Base-by-base conservation (phyloP, 768 basidiomycete species). In the Kwoniella pini region DNA sequence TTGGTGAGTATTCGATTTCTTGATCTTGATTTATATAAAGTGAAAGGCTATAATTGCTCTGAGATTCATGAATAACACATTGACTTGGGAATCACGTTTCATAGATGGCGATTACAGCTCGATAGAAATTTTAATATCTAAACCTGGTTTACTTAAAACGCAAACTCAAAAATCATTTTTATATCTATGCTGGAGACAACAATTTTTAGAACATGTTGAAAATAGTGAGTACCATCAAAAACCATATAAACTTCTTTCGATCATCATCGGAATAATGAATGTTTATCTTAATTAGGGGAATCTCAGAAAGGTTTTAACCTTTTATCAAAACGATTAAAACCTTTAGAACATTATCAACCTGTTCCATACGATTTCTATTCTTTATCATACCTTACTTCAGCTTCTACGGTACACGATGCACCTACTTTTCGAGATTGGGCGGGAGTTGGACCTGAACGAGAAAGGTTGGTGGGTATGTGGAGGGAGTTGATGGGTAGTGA, bases 281-380 rank as follows among this genome's bases (percentile, higher is more conserved):
- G n/a, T n/a, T n/a, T n/a, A n/a, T n/a, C n/a, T n/a, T n/a, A 9
- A 6, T 42, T 33, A 69, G 71, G 71, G 11, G 71, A 73, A 65
- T 69, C 66, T 10, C 71, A 73, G 26, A 64, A 75, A 61, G 77
- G 76, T 7, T 78, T 78, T 68, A 77, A 74, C 46, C 67, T 76
- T 17, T 65, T 78, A 10, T 63, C 68, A 53, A 76, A 76, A 45
- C 70, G 76, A 3, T 58, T 78, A 7, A 78, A 78, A 58, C 77
- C 77, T 6, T 68, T 78, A 40, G 77, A 78, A 44, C 77, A 77
- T 56, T 78, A 74, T 50, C 75, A 77, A 48, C 76, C 77, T 7
- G 68, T 72, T 17, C 74, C 76, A 5, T 75, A 71, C 51, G 75
- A 77, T 60, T 77, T 77, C 61, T 71, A 71, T 51, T 71, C 73